Base-by-base conservation (phyloP, 306 rosid genomes). In the Sindora glabra region DNA sequence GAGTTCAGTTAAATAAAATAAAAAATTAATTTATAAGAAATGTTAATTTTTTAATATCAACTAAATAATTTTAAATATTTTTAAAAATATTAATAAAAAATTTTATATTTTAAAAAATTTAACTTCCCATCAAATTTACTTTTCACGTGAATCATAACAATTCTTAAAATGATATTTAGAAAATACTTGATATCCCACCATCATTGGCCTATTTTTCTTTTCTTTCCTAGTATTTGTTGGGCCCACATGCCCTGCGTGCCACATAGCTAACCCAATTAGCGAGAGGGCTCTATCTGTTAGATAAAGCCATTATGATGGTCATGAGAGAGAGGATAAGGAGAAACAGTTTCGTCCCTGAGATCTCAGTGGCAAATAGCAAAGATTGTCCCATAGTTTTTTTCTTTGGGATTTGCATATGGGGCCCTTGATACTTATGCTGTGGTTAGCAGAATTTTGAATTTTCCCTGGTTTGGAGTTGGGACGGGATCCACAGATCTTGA, bases 261-360 rank as follows among this genome's bases (percentile, higher is more conserved):
- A 83, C 83, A 79, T 73, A 83, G 56, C 74, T 56, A 57, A 23
- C 72, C 74, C 68, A 69, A 74, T 68, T 77, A 72, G 81, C 32
- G 52, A 56, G 50, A 59, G 66, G 42, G 29, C 4, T 65, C 3
- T 26, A 52, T 68, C 71, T n/a, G n/a, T n/a, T n/a, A 59, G 29
- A 49, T 26, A 29, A 51, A 25, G 38, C 33, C 54, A 51, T 26
- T 42, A 12, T 50, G 47, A n/a, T 39, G 23, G 27, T 2, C 48
- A 19, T 49, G 41, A 24, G 18, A 47, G 45, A 30, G 38, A 38
- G 52, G 71, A 54, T 76, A 63, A 70, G 40, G 13, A 60, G 4
- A 64, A 49, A n/a, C 18, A 21, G 6, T 8, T 34, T 2, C 38
- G 18, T 29, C 16, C 45, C 42, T 15, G 40, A n/a, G 9, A 34